These are phyloP conservation scores for Fusarium sp. DNA, from an alignment of 2,329 filamentous ascomycete species.

Conservation along the genomic window DNA sequence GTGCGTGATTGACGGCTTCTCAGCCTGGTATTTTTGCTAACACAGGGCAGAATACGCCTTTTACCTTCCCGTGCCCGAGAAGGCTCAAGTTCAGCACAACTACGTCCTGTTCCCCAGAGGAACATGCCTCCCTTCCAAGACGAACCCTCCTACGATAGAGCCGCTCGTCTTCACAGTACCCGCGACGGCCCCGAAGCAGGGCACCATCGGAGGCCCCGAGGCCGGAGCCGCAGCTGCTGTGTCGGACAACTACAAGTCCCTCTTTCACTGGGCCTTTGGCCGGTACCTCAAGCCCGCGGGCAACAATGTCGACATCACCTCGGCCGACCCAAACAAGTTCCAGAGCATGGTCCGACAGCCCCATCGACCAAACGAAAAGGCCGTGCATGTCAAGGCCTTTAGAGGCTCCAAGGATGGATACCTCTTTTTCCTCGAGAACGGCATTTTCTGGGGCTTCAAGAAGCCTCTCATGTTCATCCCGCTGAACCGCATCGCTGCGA, in stretches of 20 bases:
- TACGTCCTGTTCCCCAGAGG: slow-evolving; percentile 72
- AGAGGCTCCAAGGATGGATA: slow-evolving; percentile 77
- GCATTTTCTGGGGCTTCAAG: slow-evolving; percentile 78
- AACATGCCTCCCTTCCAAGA: slow-evolving; percentile 64
- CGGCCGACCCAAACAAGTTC: slow-evolving; percentile 68
- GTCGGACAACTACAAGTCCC: slow-evolving; percentile 68
- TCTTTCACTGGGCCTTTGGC: slow-evolving; percentile 72
- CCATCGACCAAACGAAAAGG: slow-evolving; percentile 70
- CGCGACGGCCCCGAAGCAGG: slow-evolving; percentile 69
- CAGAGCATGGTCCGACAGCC: slow-evolving; percentile 67
- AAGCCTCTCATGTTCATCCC: slow-evolving; percentile 76
- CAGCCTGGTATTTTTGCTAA: slow-evolving; percentile 15
- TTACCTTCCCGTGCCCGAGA: slow-evolving; percentile 74
- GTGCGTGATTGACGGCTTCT: slow-evolving; percentile 52
- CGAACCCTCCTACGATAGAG: slow-evolving; percentile 59
- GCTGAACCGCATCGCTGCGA: slow-evolving; percentile 68
- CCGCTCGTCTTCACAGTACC: slow-evolving; percentile 75
- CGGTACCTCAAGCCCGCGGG: slow-evolving; percentile 63
- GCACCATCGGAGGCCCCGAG: slow-evolving; percentile 64
- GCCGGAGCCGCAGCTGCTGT: slow-evolving; percentile 63
- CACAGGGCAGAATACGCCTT: slow-evolving; percentile 66
- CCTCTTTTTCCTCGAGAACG: slow-evolving; percentile 74
- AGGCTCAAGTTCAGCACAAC: slow-evolving; percentile 73
- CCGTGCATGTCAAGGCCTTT: slow-evolving; percentile 75
- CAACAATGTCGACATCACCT: slow-evolving; percentile 61